Conservation (phyloP, 441 rosid species). For the Adansonia gregorii region DNA sequence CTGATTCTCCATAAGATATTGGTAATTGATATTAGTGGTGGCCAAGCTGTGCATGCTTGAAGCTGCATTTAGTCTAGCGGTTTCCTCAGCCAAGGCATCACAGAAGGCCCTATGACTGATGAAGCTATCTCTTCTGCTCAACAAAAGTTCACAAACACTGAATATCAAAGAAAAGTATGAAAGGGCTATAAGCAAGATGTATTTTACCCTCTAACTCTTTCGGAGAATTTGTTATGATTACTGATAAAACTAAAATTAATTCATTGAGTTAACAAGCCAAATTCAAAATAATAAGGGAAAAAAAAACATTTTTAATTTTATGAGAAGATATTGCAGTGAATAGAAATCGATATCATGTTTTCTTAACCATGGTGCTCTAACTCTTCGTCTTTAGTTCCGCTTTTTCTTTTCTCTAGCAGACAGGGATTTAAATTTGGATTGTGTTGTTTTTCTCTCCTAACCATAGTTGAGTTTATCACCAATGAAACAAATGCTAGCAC, state of each 20-base stretch:
- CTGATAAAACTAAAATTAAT: too few species aligned
- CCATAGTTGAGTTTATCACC: too few species aligned
- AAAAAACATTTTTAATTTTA: not conserved
- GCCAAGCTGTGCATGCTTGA: constrained; percentile 45
- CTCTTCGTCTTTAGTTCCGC: not conserved
- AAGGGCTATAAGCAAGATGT: too few species aligned
- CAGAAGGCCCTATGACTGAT: constrained; percentile 94
- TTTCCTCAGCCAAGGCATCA: constrained; percentile 92
- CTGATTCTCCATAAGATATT: constrained; percentile 38
- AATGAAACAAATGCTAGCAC: too few species aligned
- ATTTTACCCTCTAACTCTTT: too few species aligned
- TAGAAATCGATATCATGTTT: not conserved
- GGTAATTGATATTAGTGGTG: constrained; percentile 43
- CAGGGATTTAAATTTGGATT: too few species aligned
- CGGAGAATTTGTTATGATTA: too few species aligned
- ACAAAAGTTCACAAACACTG: not conserved
- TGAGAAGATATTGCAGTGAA: not conserved
- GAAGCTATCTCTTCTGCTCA: constrained; percentile 86
- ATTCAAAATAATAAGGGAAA: not conserved
- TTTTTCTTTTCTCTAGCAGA: not conserved
- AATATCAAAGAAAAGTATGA: too few species aligned
- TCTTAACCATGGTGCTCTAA: not conserved
- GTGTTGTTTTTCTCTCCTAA: too few species aligned
- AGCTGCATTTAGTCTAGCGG: constrained; percentile 77
- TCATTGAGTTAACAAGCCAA: not conserved